Evolutionary conservation across 352 stramenopile genomes (phyloP), one percentile per base, ranked within the genome.

Genomic region (Phytophthora nicotianae): DNA sequence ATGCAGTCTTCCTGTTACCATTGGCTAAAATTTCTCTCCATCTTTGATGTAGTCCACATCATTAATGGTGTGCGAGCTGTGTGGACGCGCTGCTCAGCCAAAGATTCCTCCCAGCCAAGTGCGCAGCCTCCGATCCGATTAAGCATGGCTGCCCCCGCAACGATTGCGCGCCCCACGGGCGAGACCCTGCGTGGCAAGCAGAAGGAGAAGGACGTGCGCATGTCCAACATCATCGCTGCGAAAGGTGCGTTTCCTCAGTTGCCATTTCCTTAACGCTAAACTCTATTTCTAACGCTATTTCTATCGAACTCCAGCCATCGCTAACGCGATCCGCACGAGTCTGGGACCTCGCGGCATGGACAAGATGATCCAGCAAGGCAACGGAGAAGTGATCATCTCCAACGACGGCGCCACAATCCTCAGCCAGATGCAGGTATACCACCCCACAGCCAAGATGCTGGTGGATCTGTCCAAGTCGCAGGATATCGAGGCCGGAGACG

Each of bases 361-460:
- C 89, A 99, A 99, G 86, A 98, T 99, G 81, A 98, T 99, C 73
- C 93, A 99, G 75, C 88, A 98, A 50, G 88, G 89, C 54, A 95
- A 98, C 66, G 97, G 97, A 50, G 97, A 99, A 70, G 97, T 99
- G 42, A 90, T 99, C 49, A 99, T 99, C 69, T 99, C 94, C 37
- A 99, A 99, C 80, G 98, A 99, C 73, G 97, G 98, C 48, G 98
- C 98, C n/a, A 99, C 98, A 10, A 99, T 99, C 75, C 72, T 99
- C 19, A 97, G 82, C 62, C 97, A 99, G 72, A 99, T 99, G 95
- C 88, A 97, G 68, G 92, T 98, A 66, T 97, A 98, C 67, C 98
- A 99, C 83, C 98, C 98, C n/a, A 98, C 97, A 20, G 98, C 97
- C 46, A 99, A 99, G 86, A 99, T 99, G 97, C 84, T 99, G 50